Conservation (phyloP, 805 yeast genomes). For the Zygotorulaspora florentina region DNA sequence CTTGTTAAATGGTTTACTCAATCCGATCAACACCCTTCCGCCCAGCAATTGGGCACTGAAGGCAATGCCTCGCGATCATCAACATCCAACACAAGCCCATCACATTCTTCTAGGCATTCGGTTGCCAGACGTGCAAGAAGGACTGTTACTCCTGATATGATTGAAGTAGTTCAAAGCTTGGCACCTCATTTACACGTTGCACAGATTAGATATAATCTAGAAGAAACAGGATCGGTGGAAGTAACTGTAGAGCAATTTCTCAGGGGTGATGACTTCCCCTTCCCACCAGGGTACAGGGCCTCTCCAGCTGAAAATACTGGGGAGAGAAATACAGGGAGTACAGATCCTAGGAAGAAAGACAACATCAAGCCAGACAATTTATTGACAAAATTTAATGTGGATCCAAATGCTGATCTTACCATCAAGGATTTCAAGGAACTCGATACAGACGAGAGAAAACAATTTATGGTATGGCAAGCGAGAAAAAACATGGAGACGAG, state of each 20-base stretch:
- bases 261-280: conserved; percentile 55
- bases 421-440: conserved; percentile 14
- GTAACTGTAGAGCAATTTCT: conserved; percentile 70
- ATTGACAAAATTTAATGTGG: conserved; percentile 26
- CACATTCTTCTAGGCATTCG: conserved; percentile 7
- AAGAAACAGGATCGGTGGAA: conserved; percentile 75
- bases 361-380: conserved; percentile 33
- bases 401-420: conserved; percentile 21
- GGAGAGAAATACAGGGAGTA: conserved; percentile 4
- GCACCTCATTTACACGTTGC: conserved; percentile 68
- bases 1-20: conserved; percentile 63
- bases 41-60: conserved; percentile 17
- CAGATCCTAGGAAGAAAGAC: conserved; percentile 31
- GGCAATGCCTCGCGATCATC: neutral
- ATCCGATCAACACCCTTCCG: conserved; percentile 47
- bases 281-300: conserved; percentile 43
- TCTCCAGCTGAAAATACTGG: conserved; percentile 10
- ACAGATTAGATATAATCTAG: conserved; percentile 71
- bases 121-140: conserved; percentile 36
- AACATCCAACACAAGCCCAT: neutral
- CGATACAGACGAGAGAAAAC: conserved; percentile 30
- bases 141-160: conserved; percentile 63
- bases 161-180: conserved; percentile 76
- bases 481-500: conserved; percentile 49
- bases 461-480: conserved; percentile 53